Percentiles rank a stretch among this genome's conserved stretches.
These are phyloP conservation scores for Deinandra increscens DNA, from an alignment of 129 eudicot genomes.

Conservation along the genomic window DNA sequence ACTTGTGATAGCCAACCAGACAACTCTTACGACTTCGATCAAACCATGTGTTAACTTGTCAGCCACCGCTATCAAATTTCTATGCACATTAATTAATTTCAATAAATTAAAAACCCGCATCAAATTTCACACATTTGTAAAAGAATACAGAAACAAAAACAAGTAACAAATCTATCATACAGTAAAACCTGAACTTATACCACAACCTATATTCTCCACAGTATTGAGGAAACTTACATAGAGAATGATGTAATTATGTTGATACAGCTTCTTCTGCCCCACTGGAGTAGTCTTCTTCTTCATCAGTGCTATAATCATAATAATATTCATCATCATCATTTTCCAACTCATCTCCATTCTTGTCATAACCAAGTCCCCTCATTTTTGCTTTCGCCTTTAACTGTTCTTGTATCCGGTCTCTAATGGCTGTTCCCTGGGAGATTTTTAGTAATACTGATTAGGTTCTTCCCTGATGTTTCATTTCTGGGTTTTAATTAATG, in stretches of 20 bases:
- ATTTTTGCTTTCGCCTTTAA: conserved; percentile 45
- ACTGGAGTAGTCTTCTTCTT: conserved; percentile 53
- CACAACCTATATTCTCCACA: conserved; percentile 28
- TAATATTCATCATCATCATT: conserved; percentile 46
- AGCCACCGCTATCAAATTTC: too few species aligned
- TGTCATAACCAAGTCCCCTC: conserved; percentile 36
- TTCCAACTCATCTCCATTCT: conserved; percentile 28
- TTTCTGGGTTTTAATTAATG: neutral
- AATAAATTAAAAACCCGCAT: neutral
- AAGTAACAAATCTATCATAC: conserved; percentile 22
- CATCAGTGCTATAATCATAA: conserved; percentile 47
- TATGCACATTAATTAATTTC: neutral
- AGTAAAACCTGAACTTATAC: conserved; percentile 13
- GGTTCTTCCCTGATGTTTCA: neutral
- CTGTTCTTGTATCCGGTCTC: conserved; percentile 76
- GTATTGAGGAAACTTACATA: conserved; percentile 1
- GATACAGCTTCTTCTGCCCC: conserved; percentile 30
- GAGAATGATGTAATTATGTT: neutral
- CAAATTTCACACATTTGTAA: conserved; percentile 15
- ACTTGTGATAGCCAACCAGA: too few species aligned
- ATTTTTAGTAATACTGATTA: neutral
- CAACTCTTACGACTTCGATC: too few species aligned
- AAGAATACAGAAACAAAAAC: conserved; percentile 8
- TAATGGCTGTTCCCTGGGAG: conserved; percentile 80
- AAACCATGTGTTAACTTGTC: too few species aligned